Evolutionary conservation across 257 asterid species (phyloP), one percentile per base, ranked within the genome.

Genomic region (Solanum appendiculatum): DNA sequence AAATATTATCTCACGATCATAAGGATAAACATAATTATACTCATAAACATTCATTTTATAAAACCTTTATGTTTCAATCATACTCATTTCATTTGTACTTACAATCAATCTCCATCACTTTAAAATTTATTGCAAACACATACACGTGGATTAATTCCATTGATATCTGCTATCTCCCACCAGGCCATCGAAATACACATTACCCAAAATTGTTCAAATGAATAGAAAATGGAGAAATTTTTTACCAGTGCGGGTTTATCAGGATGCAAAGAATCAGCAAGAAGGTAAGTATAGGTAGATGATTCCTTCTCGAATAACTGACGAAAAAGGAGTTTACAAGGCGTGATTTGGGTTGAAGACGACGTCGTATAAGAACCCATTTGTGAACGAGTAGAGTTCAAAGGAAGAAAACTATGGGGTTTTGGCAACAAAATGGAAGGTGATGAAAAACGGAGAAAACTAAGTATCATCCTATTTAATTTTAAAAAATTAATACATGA

Each of bases 241-340:
- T n/a, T n/a, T n/a, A 95, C 99, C 95, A 97, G 90, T 75, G 99
- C 99, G 33, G 99, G 99, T 69, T 94, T 97, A 63, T 95, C 95
- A 68, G 98, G 99, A 90, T 95, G 98, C 88, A 92, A 88, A 91
- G 92, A 93, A 91, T 97, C 98, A 73, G 99, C 99, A 78, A 97
- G 98, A 82, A 97, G 97, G 90, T 97, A 97, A 89, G 99, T 95
- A 87, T 91, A 97, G 69, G 99, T 95, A 58, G 93, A 95, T 34
- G 99, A 97, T 1, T 97, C 99, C 92, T 95, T 94, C 96, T 97
- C 98, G 82, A 95, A 97, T 21, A 97, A 93, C 92, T 97, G 98
- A n/a, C 98, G 95, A 70, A 95, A 94, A n/a, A 97, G 89, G 90
- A 97, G 91, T 87, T 88, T 93, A 29, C 74, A 1, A 54, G 63